Evolutionary conservation across 108 stramenopile genomes (phyloP), one percentile per base, ranked within the genome.

Genomic region (Skeletonema potamos): DNA sequence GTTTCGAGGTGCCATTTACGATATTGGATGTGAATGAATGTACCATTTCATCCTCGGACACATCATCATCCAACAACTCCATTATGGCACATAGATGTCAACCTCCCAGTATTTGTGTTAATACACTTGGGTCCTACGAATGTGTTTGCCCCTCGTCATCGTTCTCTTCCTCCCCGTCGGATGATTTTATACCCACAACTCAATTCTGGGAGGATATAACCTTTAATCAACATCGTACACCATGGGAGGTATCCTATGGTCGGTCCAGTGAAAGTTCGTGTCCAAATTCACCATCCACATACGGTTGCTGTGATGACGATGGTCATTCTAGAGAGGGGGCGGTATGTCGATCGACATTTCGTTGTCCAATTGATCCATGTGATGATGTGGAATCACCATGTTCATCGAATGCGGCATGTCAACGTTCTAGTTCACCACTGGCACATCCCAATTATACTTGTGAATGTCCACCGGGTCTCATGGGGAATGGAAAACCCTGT

Each of bases 11-110:
- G 43, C 92, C 92, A 30, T 91, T 97, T 60, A 76, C 85, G 18
- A 95, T 97, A 69, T 54, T 80, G 41, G 96, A 97, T 77, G 92
- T 91, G 8, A 72, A 97, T 64, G 96, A 97, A 79, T 97, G 96
- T 58, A 58, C 68, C 26, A 79, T 95, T 13, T 89, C 91, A 0
- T 36, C 11, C 7, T 66, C 71, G 6, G n/a, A n/a, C n/a, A n/a
- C n/a, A n/a, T n/a, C n/a, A n/a, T n/a, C n/a, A n/a, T n/a, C n/a
- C n/a, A n/a, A n/a, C 39, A 89, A 92, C 83, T 55, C 73, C 48
- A 41, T n/a, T n/a, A 92, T 96, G 94, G 65, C 79, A 1, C 95
- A 96, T 71, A 62, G 66, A 55, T 97, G 95, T 73, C 84, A 76
- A 27, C 51, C 66, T 11, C 82, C 89, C 29, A 74, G 90, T 9